Conservation (phyloP, 2,329 filamentous ascomycete genomes). For the Cladophialophora yegresii region DNA sequence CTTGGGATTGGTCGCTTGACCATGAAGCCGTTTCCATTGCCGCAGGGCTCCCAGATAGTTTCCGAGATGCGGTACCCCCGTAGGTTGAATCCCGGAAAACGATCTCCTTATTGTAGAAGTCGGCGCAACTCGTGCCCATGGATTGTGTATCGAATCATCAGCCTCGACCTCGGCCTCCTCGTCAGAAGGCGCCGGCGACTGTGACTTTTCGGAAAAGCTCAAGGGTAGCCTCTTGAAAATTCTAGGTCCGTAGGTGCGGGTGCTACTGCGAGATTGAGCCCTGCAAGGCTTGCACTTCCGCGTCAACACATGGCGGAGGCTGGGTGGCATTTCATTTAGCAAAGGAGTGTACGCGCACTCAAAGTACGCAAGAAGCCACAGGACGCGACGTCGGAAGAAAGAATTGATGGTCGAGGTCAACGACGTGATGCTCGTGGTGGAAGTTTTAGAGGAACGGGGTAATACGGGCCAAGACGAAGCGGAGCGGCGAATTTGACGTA, state of each 20-base stretch:
- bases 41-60: slow-evolving; percentile 91
- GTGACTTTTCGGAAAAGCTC: not conserved
- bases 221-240: slow-evolving; percentile 1
- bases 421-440: not conserved
- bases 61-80: slow-evolving; percentile 87
- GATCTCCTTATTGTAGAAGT: slow-evolving; percentile 52
- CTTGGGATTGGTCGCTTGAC: slow-evolving; percentile 59
- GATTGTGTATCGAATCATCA: slow-evolving; percentile 4
- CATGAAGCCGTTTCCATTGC: slow-evolving; percentile 81
- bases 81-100: slow-evolving; percentile 97
- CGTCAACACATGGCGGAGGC: slow-evolving; percentile 5
- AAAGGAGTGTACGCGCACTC: slow-evolving; percentile 28
- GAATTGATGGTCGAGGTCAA: slow-evolving; percentile 3
- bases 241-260: not conserved
- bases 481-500: not conserved
- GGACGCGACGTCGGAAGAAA: not conserved
- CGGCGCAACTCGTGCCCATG: slow-evolving; percentile 9
- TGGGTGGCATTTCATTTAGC: slow-evolving; percentile 20
- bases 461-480: slow-evolving; percentile 1
- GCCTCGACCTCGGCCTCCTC: not conserved
- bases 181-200: not conserved
- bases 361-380: slow-evolving; percentile 12
- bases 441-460: not conserved
- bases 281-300: slow-evolving; percentile 4
- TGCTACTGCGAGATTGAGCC: slow-evolving; percentile 13